phyloP scores from a whole-genome alignment of 31 red algal species.

The Asparagopsis taxiformis region DNA sequence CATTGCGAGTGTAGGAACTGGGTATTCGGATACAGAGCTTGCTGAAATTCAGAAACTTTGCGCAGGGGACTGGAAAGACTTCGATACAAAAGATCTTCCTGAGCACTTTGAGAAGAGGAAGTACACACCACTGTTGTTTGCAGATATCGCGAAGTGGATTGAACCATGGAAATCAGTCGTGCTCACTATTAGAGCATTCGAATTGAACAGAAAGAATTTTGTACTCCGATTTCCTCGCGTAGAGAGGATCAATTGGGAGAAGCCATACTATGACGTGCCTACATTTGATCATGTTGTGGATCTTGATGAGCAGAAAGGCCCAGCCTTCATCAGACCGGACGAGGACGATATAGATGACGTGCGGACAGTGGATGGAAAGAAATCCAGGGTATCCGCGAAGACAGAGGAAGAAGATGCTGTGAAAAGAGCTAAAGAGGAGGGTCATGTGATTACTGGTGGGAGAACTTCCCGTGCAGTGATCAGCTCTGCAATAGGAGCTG shows the following conservation, averaged over 20 bases:
- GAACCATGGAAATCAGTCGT: conserved; percentile 67
- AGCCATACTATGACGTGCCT: conserved; percentile 60
- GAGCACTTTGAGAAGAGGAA: conserved; percentile 64
- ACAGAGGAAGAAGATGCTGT: conserved; percentile 47
- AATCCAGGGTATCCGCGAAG: conserved; percentile 5
- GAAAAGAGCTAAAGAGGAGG: conserved; percentile 52
- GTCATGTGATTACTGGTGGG: conserved; percentile 47
- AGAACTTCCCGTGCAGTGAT: conserved; percentile 33
- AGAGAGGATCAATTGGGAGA: conserved; percentile 53
- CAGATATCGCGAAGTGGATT: conserved; percentile 76
- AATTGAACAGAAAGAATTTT: conserved; percentile 37
- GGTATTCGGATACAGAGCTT: conserved; percentile 66
- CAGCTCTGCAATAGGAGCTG: conserved; percentile 21
- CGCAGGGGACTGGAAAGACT: conserved; percentile 61
- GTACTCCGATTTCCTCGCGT: conserved; percentile 59
- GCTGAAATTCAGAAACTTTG: conserved; percentile 49
- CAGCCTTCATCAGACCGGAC: conserved; percentile 39
- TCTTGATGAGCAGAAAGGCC: conserved; percentile 61
- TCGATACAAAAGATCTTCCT: conserved; percentile 43
- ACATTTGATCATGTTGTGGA: conserved; percentile 50
- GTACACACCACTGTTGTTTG: conserved; percentile 29
- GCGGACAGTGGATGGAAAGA: conserved; percentile 2
- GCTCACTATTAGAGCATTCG: conserved; percentile 52
- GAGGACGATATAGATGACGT: conserved; percentile 68
- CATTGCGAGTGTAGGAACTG: conserved; percentile 78